These are phyloP conservation scores for Oemleria cerasiformis DNA, from an alignment of 306 rosid genomes.

Conservation along the genomic window DNA sequence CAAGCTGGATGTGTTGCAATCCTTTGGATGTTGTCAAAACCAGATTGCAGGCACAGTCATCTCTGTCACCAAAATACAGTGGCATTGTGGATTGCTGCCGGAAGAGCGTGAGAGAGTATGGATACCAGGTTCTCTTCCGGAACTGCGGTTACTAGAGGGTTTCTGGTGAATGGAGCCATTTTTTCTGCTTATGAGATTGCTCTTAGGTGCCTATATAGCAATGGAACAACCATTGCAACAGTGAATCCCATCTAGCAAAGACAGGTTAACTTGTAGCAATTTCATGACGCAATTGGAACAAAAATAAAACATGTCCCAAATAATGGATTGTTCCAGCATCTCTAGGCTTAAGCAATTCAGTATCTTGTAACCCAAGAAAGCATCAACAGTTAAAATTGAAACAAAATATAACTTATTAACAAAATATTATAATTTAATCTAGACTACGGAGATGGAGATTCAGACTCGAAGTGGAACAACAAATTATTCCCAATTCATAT, in stretches of 20 bases:
- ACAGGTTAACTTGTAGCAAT: neutral
- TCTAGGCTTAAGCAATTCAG: neutral
- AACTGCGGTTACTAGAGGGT: neutral
- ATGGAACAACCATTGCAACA: neutral
- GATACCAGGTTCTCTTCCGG: neutral
- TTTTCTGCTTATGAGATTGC: neutral
- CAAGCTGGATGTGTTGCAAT: constrained; percentile 75
- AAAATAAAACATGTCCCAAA: neutral
- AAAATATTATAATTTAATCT: neutral
- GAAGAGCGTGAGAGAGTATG: neutral
- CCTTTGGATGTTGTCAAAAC: constrained; percentile 46
- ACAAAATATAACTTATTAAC: neutral
- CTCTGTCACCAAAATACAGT: neutral
- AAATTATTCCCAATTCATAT: constrained; percentile 2
- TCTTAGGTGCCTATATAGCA: neutral
- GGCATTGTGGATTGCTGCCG: neutral
- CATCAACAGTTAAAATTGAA: neutral
- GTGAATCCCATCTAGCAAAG: neutral
- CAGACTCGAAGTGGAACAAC: no score
- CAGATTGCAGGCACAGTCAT: neutral
- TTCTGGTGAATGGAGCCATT: neutral
- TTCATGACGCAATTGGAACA: no score
- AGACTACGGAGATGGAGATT: no score
- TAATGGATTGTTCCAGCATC: neutral
- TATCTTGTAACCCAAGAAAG: neutral